Evolutionary conservation across 768 basidiomycete genomes (phyloP).

Genomic region (Agrocybe chaxingu): DNA sequence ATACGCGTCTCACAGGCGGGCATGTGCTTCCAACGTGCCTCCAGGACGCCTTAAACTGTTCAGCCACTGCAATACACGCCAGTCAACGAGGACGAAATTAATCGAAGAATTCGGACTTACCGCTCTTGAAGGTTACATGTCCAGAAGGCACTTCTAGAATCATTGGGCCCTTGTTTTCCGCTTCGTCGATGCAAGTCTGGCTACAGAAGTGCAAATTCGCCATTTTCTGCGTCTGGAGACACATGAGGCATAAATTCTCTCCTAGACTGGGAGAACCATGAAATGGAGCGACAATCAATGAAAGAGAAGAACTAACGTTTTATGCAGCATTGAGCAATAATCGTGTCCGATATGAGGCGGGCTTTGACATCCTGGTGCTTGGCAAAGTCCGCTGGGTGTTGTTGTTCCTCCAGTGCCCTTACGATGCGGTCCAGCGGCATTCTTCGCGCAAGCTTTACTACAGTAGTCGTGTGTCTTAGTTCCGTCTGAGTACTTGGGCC

Average conservation of each 20-base stretch:
- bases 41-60: conserved; percentile 72
- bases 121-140: conserved; percentile 64
- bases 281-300: not conserved
- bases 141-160: conserved; percentile 57
- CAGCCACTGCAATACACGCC: conserved; percentile 38
- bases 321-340: conserved; percentile 51
- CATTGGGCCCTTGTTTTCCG: conserved; percentile 50
- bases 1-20: conserved; percentile 57
- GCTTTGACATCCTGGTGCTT: conserved; percentile 49
- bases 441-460: conserved; percentile 59
- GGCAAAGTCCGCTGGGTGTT: conserved; percentile 28
- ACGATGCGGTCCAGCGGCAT: conserved; percentile 29
- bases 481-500: conserved; percentile 59
- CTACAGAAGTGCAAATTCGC: conserved; percentile 62
- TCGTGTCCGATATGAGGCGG: conserved; percentile 42
- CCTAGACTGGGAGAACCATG: conserved; percentile 28
- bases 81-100: not conserved
- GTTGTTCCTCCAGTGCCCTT: conserved; percentile 20
- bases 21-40: conserved; percentile 52
- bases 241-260: conserved; percentile 56
- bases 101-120: conserved; percentile 30
- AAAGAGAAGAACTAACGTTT: conserved; percentile 34
- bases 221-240: conserved; percentile 53
- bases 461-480: conserved; percentile 60
- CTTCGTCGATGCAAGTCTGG: conserved; percentile 51